Base-by-base conservation (phyloP, 2,329 filamentous ascomycete species). In the Periglandula ipomoeae region DNA sequence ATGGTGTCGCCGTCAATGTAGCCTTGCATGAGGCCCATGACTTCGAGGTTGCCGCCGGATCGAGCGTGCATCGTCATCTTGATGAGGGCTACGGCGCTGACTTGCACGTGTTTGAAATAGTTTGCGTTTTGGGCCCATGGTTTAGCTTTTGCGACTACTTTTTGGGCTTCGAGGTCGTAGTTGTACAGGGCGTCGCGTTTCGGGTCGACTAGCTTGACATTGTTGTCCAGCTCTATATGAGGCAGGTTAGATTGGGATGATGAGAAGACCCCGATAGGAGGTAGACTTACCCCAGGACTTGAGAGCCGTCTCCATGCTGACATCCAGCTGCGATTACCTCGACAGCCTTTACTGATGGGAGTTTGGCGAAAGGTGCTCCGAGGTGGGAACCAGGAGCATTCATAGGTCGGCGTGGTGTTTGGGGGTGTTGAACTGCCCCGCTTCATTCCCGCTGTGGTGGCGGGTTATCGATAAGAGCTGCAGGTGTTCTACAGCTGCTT, bases 61-160 rank as follows among this genome's bases (percentile, higher is more conserved):
- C 93, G 87, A 9, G 93, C 93, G 66, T 98, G 93, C 87, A 96
- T 97, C 55, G 94, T 89, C 93, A 98, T 98, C 72, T 98, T 98
- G 58, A 97, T 80, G 51, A 98, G 79, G 5, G 93, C 93, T 11
- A 95, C 84, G 50, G 93, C 89, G 46, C 88, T 94, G 68, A 98
- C 91, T 60, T 90, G 88, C 42, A 97, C 89, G 47, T 86, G 79
- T 65, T 91, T 94, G 79, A 97, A 98, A 74, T 96, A 84, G 66
- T 89, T 78, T 0, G 85, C 84, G 62, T 96, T 83, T 42, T 72
- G 73, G 44, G 71, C 72, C 93, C 93, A 97, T 52, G 90, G 89
- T 47, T 78, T 78, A 20, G 76, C 72, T 10, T 76, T 69, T 53
- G 75, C 76, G 55, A 86, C 77, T 34, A 75, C 70, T 61, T 85